Evolutionary conservation across 352 stramenopile species (phyloP), one percentile per base, ranked within the genome.

Genomic region (Hyaloperonospora arabidopsidis): DNA sequence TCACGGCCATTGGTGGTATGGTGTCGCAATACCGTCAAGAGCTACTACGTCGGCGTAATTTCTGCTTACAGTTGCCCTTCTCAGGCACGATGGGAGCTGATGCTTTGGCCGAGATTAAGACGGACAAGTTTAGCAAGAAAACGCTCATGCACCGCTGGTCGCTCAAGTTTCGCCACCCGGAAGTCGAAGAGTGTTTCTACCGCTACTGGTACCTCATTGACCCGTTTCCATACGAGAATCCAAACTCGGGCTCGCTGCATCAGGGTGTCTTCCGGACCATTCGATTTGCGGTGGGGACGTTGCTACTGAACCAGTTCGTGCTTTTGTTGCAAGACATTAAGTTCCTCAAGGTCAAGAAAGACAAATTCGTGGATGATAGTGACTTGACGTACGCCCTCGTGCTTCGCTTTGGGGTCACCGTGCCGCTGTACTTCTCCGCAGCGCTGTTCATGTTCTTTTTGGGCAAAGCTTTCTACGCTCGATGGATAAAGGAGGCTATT

Each of bases 161-260:
- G 34, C 74, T 82, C 32, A 79, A 80, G 41, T 91, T 91, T 57
- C 74, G 73, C 47, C 67, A 91, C 63, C 72, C 72, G 0, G 72
- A 80, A 35, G 74, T 91, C 38, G 80, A 91, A 48, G 80, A 91
- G 52, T 81, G 68, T 48, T 91, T 91, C 60, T 91, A 86, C 65
- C 66, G 73, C 7, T 84, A 87, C 58, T 91, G 80, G 80, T 91
- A 91, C 63, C 66, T 91, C n/a, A 91, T 91, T 43, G 80, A 91
- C 52, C 76, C 80, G 49, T 87, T 87, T 52, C 80, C 80, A 50
- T 91, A 87, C 51, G 78, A 91, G 54, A 87, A 91, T 61, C 78
- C 80, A 2, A 89, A 87, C 67, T 83, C 77, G 18, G 80, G 78
- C 13, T 82, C 70, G 44, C 66, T 91, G 45, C 80, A 91, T 48